Conservation (phyloP, 2,329 filamentous ascomycete genomes). For the Paecilomyces sp. region DNA sequence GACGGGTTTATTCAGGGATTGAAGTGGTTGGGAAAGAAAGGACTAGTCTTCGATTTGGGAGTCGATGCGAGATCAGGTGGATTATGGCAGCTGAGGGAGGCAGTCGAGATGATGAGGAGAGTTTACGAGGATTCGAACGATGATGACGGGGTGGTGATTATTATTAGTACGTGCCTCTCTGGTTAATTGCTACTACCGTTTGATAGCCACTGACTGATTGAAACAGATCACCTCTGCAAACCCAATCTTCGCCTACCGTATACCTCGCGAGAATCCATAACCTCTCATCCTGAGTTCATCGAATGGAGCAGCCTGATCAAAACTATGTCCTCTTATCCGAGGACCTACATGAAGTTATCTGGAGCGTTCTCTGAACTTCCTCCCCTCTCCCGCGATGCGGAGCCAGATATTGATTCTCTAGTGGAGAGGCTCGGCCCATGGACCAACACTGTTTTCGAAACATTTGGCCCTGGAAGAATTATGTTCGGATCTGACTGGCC, state of each 20-base stretch:
- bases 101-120: constrained; percentile 60
- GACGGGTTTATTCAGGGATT: constrained; percentile 59
- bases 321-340: constrained; percentile 56
- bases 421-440: constrained; percentile 61
- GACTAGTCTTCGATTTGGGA: constrained; percentile 72
- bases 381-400: constrained; percentile 25
- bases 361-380: constrained; percentile 76
- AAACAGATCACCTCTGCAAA: constrained; percentile 79
- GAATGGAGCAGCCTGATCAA: constrained; percentile 65
- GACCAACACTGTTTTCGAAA: constrained; percentile 63
- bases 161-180: constrained; percentile 49
- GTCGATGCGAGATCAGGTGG: constrained; percentile 75
- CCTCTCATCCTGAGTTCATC: constrained; percentile 49
- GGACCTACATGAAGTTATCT: constrained; percentile 86
- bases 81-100: constrained; percentile 64
- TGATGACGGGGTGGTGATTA: constrained; percentile 48
- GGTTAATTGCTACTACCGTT: background rate
- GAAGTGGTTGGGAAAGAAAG: constrained; percentile 56
- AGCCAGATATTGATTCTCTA: constrained; percentile 14
- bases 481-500: constrained; percentile 97
- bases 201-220: constrained; percentile 6
- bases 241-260: constrained; percentile 58
- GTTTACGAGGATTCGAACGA: constrained; percentile 58
- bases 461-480: constrained; percentile 64
- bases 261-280: constrained; percentile 40